These are phyloP conservation scores for Chalaropsis thielavioides DNA, from an alignment of 2,329 filamentous ascomycete species.

Conservation along the genomic window DNA sequence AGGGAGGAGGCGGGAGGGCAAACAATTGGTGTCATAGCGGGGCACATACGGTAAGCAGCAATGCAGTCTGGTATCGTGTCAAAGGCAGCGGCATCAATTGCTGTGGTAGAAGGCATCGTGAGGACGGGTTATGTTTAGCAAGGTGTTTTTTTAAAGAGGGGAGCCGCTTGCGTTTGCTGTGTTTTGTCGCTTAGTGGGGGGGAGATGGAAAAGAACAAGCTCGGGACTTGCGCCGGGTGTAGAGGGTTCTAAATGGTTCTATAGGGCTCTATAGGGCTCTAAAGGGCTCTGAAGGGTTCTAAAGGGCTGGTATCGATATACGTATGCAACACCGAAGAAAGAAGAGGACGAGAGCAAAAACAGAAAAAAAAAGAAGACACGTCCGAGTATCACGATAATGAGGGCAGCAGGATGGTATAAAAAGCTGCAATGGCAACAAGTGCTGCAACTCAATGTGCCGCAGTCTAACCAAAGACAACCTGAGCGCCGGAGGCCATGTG, in stretches of 20 bases:
- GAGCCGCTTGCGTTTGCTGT: background rate
- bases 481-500: background rate
- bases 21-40: background rate
- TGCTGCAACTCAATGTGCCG: background rate
- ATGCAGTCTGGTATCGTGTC: conserved; percentile 52
- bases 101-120: conserved; percentile 36
- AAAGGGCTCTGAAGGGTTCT: background rate
- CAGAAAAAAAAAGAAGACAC: background rate
- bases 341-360: background rate
- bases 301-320: too few species aligned
- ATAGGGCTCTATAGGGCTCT: background rate
- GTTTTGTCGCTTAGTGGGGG: conserved; percentile 5
- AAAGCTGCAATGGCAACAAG: background rate
- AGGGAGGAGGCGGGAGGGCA: too few species aligned
- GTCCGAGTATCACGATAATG: background rate
- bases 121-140: background rate
- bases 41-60: conserved; percentile 45
- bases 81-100: conserved; percentile 40
- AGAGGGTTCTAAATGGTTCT: background rate
- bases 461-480: background rate
- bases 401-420: background rate
- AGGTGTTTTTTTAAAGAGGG: background rate
- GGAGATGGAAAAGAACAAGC: background rate
- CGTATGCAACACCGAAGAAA: background rate
- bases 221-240: background rate